These are phyloP conservation scores for Diplodia sapinea DNA, from an alignment of 2,329 filamentous ascomycete genomes.

Conservation along the genomic window DNA sequence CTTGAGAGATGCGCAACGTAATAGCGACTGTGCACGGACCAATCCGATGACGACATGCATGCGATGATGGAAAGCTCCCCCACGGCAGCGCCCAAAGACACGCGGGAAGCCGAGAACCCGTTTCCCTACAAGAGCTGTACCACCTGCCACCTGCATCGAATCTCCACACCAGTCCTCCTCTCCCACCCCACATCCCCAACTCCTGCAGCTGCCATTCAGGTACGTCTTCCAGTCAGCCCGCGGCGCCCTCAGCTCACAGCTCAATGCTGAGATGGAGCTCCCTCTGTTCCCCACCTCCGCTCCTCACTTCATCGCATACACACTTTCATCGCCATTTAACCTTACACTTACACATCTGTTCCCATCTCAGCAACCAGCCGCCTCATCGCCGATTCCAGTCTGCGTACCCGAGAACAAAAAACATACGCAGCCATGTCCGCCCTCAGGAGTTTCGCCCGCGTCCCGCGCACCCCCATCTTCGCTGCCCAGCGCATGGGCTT, in stretches of 20 bases:
- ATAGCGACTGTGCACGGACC: conserved; percentile 16
- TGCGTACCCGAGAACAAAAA: conserved; percentile 29
- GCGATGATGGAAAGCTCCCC: conserved; percentile 20
- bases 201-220: not conserved
- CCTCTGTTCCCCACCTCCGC: not conserved
- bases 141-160: not conserved
- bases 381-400: conserved; percentile 38
- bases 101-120: conserved; percentile 19
- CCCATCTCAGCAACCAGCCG: conserved; percentile 36
- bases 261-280: conserved; percentile 1
- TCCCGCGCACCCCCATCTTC: conserved; percentile 40
- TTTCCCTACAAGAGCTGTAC: conserved; percentile 22
- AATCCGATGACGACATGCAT: conserved; percentile 21
- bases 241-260: not conserved
- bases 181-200: not conserved
- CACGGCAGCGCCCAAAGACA: not conserved
- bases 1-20: conserved; percentile 19
- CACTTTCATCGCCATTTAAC: not conserved
- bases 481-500: conserved; percentile 46
- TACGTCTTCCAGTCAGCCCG: conserved; percentile 1
- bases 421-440: conserved; percentile 40
- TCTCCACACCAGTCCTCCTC: not conserved
- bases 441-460: conserved; percentile 40
- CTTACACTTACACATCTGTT: not conserved
- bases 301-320: not conserved